phyloP scores from a whole-genome alignment of 2,329 filamentous ascomycete genomes.

The Daldinia sp. region DNA sequence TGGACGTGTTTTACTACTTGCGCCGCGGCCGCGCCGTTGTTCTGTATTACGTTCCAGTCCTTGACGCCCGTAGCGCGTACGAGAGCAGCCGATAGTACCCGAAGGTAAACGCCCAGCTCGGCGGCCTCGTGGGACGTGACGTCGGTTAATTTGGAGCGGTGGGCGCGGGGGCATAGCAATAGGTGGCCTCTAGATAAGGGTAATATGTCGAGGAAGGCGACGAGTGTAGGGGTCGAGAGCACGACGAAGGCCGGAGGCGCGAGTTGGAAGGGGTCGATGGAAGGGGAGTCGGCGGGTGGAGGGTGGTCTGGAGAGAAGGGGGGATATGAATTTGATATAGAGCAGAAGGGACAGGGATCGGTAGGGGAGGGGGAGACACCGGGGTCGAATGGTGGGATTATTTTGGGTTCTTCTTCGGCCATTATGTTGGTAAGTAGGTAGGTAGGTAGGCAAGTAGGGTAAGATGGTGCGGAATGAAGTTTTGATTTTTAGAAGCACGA shows the following conservation, averaged over 20 bases:
- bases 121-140: slow-evolving; percentile 71
- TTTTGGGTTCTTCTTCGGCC: slow-evolving; percentile 23
- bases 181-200: slow-evolving; percentile 87
- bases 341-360: slow-evolving; percentile 71
- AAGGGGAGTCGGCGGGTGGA: slow-evolving; percentile 54
- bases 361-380: slow-evolving; percentile 48
- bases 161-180: slow-evolving; percentile 80
- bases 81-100: slow-evolving; percentile 78
- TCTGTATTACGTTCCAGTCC: slow-evolving; percentile 98
- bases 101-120: slow-evolving; percentile 76
- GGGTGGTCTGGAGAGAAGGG: slow-evolving; percentile 61
- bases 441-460: background rate
- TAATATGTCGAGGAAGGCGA: slow-evolving; percentile 95
- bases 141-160: slow-evolving; percentile 83
- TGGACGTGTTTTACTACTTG: slow-evolving; percentile 95
- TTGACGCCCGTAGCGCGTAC: slow-evolving; percentile 75
- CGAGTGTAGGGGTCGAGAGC: slow-evolving; percentile 79
- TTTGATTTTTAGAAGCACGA: background rate
- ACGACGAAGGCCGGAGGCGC: slow-evolving; percentile 70
- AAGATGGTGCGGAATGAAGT: background rate
- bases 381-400: slow-evolving; percentile 53
- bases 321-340: slow-evolving; percentile 64
- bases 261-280: slow-evolving; percentile 47
- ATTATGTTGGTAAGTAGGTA: slow-evolving; percentile 1
- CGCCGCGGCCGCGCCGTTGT: slow-evolving; percentile 89